phyloP scores from a whole-genome alignment of 2,329 filamentous ascomycete species.

The Raffaelea albimanens region DNA sequence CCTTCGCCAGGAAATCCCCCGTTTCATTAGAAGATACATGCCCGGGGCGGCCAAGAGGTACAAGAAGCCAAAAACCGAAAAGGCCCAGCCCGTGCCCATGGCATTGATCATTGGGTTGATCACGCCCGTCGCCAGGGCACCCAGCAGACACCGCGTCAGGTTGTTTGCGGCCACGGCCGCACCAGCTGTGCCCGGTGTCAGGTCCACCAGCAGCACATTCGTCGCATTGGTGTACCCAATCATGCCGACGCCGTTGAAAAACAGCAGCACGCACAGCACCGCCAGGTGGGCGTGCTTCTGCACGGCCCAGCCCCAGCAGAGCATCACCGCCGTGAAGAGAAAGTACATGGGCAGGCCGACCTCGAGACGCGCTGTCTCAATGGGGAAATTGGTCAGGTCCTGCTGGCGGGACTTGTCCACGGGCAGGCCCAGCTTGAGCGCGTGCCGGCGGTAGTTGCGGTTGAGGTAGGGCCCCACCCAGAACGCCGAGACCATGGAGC shows the following conservation, averaged over 20 bases:
- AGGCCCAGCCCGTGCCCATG: conserved; percentile 43
- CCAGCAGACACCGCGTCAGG: conserved; percentile 43
- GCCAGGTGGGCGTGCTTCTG: conserved; percentile 31
- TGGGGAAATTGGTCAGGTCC: conserved; percentile 38
- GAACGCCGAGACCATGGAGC: conserved; percentile 36
- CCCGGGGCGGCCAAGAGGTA: conserved; percentile 30
- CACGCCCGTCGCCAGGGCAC: conserved; percentile 40
- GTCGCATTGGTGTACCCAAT: conserved; percentile 45
- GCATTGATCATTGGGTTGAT: conserved; percentile 41
- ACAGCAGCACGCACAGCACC: conserved; percentile 35
- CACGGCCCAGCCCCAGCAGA: conserved; percentile 44
- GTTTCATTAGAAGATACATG: conserved; percentile 29
- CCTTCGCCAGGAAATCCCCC: conserved; percentile 34
- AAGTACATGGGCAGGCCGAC: conserved; percentile 40
- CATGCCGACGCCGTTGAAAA: conserved; percentile 36
- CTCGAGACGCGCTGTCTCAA: conserved; percentile 41
- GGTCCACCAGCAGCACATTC: conserved; percentile 45
- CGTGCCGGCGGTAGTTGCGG: conserved; percentile 57
- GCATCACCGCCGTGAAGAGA: conserved; percentile 34
- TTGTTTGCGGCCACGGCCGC: conserved; percentile 49
- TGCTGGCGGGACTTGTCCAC: conserved; percentile 43
- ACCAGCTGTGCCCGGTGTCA: conserved; percentile 41
- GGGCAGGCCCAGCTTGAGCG: conserved; percentile 38
- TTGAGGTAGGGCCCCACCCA: conserved; percentile 49
- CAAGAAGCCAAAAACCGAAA: conserved; percentile 35